Evolutionary conservation across 2,329 filamentous ascomycete genomes (phyloP), one percentile per base, ranked within the genome.

Genomic region (Sporothrix mexicana): DNA sequence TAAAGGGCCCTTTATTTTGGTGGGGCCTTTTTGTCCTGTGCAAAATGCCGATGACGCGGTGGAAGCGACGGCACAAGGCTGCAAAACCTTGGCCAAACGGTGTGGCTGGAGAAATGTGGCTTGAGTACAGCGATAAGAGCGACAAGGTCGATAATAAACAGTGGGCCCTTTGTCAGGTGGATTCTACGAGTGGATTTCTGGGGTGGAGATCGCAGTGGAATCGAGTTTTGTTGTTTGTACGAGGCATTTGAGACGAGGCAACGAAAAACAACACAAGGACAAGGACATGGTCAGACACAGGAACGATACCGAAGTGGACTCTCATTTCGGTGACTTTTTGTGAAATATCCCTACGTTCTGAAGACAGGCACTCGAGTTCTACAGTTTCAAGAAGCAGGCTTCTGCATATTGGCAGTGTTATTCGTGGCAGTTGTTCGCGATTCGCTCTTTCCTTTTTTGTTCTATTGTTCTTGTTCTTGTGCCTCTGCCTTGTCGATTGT

Each of bases 31-130:
- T 17, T 51, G 10, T 13, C 47, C n/a, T 15, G 47, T 13, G 23
- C 12, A 1, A n/a, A 51, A n/a, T 49, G 41, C 53, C 41, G 41
- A 61, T 70, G 69, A 70, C 69, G 57, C 55, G 69, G 69, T 53
- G 20, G 57, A 61, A 25, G 69, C 57, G 47, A 51, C 70, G n/a
- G 25, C 36, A 70, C 55, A 20, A 66, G 45, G 69, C 69, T 71
- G 43, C 45, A 45, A 43, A 23, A 2, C 36, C 30, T 36, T 30
- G 47, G 13, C 47, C 30, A 36, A 9, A 13, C 36, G 51, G 3
- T 57, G 61, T 72, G 61, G 45, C 61, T 71, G 51, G 59, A 2
- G 17, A 4, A 1, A 12, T 41, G 49, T 69, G 49, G 49, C 30
- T 41, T 55, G n/a, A 8, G 17, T 17, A 10, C 10, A 6, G 12